Conservation (phyloP, 495 filamentous ascomycete genomes). For the Podospora fimiseda region DNA sequence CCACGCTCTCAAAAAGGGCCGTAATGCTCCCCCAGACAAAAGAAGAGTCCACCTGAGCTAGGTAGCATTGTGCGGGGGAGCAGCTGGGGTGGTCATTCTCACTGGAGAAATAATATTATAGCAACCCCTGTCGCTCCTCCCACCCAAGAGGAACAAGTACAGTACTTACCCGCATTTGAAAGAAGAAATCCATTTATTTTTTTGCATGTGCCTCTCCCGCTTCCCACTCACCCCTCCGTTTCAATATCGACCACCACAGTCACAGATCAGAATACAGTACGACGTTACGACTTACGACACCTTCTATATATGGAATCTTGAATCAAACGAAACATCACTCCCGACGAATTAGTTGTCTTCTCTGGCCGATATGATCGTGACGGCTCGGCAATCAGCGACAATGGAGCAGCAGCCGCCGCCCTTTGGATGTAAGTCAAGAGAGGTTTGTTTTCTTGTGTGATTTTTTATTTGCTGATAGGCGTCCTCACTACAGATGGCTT, state of each 20-base stretch:
- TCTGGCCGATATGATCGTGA: constrained; percentile 1
- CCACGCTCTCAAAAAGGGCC: too few relatives aligned
- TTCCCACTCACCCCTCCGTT: not conserved
- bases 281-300: too few relatives aligned
- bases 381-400: not conserved
- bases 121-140: constrained; percentile 1
- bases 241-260: not conserved
- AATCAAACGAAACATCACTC: not conserved
- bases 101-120: constrained; percentile 4
- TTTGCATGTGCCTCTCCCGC: constrained; percentile 11
- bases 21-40: too few relatives aligned
- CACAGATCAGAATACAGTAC: too few relatives aligned
- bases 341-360: not conserved
- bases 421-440: not conserved
- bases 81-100: too few relatives aligned
- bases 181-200: not conserved
- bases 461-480: not conserved
- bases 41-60: too few relatives aligned
- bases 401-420: constrained; percentile 9
- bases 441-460: not conserved
- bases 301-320: not conserved
- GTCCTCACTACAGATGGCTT: too few relatives aligned
- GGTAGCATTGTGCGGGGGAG: too few relatives aligned
- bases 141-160: not conserved
- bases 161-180: too few relatives aligned